Evolutionary conservation across 768 basidiomycete genomes (phyloP).

Genomic region (Auricularia heimuer): DNA sequence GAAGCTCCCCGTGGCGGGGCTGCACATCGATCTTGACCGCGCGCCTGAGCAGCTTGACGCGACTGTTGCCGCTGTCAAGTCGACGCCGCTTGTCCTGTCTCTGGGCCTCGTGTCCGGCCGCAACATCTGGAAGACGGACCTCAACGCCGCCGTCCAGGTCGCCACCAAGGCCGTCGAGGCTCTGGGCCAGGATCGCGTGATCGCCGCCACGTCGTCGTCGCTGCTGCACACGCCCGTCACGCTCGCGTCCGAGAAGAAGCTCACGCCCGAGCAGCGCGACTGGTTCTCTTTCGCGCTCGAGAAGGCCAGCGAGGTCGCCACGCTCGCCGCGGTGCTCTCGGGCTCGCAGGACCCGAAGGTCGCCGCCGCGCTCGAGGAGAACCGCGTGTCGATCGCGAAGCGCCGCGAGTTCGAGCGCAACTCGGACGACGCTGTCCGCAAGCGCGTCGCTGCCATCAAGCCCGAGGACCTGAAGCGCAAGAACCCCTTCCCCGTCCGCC

Average conservation of each 20-base stretch:
- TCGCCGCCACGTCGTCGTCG: slow-evolving; percentile 93
- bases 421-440: slow-evolving; percentile 91
- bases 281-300: slow-evolving; percentile 99
- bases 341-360: slow-evolving; percentile 71
- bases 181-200: slow-evolving; percentile 80
- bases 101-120: slow-evolving; percentile 96
- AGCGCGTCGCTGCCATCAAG: slow-evolving; percentile 88
- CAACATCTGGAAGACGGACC: slow-evolving; percentile 99
- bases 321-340: slow-evolving; percentile 75
- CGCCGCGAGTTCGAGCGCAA: slow-evolving; percentile 90
- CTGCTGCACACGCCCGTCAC: slow-evolving; percentile 98
- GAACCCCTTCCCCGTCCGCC: slow-evolving; percentile 79
- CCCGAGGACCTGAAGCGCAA: slow-evolving; percentile 78
- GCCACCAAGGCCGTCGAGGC: slow-evolving; percentile 76
- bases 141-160: slow-evolving; percentile 67
- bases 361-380: slow-evolving; percentile 71
- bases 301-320: slow-evolving; percentile 86
- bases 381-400: slow-evolving; percentile 82
- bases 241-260: slow-evolving; percentile 82
- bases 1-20: slow-evolving; percentile 85
- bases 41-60: slow-evolving; percentile 82
- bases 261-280: slow-evolving; percentile 81
- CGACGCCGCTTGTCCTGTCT: slow-evolving; percentile 72
- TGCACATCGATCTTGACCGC: slow-evolving; percentile 95
- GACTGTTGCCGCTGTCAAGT: slow-evolving; percentile 74